These are phyloP conservation scores for Paxillus ammoniavirescens DNA, from an alignment of 768 basidiomycete species.

Conservation along the genomic window DNA sequence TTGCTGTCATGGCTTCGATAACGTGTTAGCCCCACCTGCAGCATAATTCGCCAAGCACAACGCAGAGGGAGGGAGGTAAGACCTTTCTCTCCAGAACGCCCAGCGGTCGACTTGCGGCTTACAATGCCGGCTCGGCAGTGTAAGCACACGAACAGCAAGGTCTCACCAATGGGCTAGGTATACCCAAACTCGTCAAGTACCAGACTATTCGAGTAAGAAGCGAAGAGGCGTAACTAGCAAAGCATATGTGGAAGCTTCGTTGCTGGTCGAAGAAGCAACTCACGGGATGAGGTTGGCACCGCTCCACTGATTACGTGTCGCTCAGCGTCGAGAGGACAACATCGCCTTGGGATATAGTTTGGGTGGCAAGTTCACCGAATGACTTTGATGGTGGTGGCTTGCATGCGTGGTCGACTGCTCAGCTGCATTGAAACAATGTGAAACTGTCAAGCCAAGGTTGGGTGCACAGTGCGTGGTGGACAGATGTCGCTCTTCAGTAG, in stretches of 20 bases:
- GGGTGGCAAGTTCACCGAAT: too few species aligned
- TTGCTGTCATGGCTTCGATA: background rate
- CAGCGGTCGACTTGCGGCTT: conserved; percentile 13
- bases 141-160: background rate
- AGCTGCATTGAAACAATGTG: too few species aligned
- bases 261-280: background rate
- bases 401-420: too few species aligned
- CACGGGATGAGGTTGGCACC: background rate
- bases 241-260: background rate
- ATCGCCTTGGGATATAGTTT: background rate
- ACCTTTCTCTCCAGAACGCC: background rate
- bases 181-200: background rate
- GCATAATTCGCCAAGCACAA: background rate
- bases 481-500: too few species aligned
- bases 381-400: too few species aligned
- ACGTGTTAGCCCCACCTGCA: background rate
- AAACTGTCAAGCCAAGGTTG: too few species aligned
- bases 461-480: too few species aligned
- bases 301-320: background rate
- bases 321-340: background rate
- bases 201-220: background rate
- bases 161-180: background rate
- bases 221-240: background rate
- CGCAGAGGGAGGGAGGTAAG: background rate
- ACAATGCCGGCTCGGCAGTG: background rate